phyloP scores from a whole-genome alignment of 768 basidiomycete genomes.

The Serendipita sp. region DNA sequence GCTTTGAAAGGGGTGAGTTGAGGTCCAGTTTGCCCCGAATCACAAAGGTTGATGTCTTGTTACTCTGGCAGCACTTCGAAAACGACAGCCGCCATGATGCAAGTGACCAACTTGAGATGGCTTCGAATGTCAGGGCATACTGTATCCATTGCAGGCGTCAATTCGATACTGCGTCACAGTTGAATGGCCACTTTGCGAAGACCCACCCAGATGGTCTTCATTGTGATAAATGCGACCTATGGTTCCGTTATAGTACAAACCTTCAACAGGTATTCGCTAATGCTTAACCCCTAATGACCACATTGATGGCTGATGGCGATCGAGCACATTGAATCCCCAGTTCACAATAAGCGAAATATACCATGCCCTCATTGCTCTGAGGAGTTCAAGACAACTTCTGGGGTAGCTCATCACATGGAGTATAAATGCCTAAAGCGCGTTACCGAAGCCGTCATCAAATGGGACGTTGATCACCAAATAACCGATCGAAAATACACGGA shows the following conservation, averaged over 20 bases:
- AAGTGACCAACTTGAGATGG: background rate
- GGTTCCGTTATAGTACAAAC: background rate
- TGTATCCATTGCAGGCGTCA: constrained; percentile 1
- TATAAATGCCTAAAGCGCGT: background rate
- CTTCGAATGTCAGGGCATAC: background rate
- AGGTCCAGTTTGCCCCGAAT: background rate
- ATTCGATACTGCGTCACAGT: background rate
- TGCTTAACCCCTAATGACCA: background rate
- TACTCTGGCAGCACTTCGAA: background rate
- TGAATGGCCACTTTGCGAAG: background rate
- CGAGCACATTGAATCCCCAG: background rate
- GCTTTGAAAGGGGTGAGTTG: background rate
- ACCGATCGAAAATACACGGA: background rate
- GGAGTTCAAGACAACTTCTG: background rate
- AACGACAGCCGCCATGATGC: background rate
- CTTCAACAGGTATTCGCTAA: background rate
- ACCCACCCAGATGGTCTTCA: background rate
- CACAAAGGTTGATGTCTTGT: too few relatives aligned
- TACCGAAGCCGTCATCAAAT: background rate
- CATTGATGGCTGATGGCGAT: background rate
- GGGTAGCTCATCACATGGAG: constrained; percentile 5
- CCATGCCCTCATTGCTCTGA: background rate
- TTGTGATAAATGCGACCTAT: background rate
- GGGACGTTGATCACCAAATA: background rate
- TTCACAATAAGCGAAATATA: constrained; percentile 3